These are phyloP conservation scores for Spiromastix sp. DNA, from an alignment of 2,329 filamentous ascomycete genomes.

Conservation along the genomic window DNA sequence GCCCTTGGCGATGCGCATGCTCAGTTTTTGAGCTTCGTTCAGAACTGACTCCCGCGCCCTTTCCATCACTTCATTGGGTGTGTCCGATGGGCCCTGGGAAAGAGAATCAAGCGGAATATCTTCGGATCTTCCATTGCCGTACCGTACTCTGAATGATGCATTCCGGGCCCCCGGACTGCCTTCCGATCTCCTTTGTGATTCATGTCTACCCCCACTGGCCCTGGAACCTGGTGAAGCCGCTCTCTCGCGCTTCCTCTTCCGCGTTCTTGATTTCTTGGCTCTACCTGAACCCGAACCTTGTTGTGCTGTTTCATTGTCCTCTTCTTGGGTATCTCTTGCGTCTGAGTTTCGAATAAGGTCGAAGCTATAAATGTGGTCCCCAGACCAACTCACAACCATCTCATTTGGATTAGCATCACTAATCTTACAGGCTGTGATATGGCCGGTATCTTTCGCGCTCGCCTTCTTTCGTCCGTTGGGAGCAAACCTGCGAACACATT, in stretches of 20 bases:
- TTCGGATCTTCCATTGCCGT: conserved; percentile 50
- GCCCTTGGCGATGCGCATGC: conserved; percentile 46
- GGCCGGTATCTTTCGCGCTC: conserved; percentile 42
- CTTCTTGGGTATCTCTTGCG: conserved; percentile 33
- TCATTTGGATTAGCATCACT: conserved; percentile 59
- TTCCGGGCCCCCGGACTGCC: conserved; percentile 27
- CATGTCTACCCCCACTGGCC: conserved; percentile 35
- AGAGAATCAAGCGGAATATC: conserved; percentile 41
- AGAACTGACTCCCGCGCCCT: conserved; percentile 37
- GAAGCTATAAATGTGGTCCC: conserved; percentile 56
- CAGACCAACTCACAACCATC: conserved; percentile 58
- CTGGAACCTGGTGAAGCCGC: conserved; percentile 33
- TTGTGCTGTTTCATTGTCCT: conserved; percentile 16
- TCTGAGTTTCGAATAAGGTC: conserved; percentile 51
- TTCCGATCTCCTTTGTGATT: conserved; percentile 38
- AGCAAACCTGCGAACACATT: conserved; percentile 57
- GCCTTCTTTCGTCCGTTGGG: conserved; percentile 46
- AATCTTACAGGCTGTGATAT: conserved; percentile 62
- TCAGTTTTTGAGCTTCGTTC: conserved; percentile 41
- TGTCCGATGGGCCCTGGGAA: conserved; percentile 13
- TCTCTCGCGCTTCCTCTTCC: conserved; percentile 49
- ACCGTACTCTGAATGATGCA: conserved; percentile 46
- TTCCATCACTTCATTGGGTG: conserved; percentile 26
- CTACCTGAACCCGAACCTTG: conserved; percentile 19
- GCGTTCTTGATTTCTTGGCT: conserved; percentile 27